phyloP scores from a whole-genome alignment of 73 alveolate genomes.

The Paramecium caudatum region DNA sequence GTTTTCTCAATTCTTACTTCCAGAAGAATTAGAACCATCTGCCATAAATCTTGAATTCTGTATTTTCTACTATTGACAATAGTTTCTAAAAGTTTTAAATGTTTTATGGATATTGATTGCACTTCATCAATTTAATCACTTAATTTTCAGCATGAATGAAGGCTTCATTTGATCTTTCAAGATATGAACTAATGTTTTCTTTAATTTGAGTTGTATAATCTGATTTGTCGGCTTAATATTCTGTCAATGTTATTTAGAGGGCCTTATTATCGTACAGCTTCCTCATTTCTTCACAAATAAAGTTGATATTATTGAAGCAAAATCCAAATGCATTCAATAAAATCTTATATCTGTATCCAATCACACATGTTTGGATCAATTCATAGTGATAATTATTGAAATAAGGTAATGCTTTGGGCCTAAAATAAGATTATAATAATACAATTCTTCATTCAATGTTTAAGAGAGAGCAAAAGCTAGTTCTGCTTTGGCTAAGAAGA shows the following conservation, averaged over 20 bases:
- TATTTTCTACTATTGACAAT: not conserved
- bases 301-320: not conserved
- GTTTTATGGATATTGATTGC: not conserved
- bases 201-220: not conserved
- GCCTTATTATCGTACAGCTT: conserved; percentile 13
- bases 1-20: conserved; percentile 23
- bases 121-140: not conserved
- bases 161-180: not conserved
- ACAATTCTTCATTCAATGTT: not conserved
- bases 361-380: not conserved
- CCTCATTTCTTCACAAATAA: conserved; percentile 48
- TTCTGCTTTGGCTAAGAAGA: conserved; percentile 40
- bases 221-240: not conserved
- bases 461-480: not conserved
- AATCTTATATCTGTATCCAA: conserved; percentile 16
- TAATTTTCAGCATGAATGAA: conserved; percentile 14
- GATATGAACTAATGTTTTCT: not conserved
- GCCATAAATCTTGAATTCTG: conserved; percentile 41
- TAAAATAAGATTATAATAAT: not conserved
- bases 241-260: not conserved
- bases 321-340: conserved; percentile 53
- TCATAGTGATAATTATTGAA: not conserved
- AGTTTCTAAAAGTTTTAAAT: not conserved
- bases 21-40: conserved; percentile 54
- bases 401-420: not conserved